Evolutionary conservation across 2,329 filamentous ascomycete genomes (phyloP), one percentile per base, ranked within the genome.

Genomic region (Penicillium decumbens): DNA sequence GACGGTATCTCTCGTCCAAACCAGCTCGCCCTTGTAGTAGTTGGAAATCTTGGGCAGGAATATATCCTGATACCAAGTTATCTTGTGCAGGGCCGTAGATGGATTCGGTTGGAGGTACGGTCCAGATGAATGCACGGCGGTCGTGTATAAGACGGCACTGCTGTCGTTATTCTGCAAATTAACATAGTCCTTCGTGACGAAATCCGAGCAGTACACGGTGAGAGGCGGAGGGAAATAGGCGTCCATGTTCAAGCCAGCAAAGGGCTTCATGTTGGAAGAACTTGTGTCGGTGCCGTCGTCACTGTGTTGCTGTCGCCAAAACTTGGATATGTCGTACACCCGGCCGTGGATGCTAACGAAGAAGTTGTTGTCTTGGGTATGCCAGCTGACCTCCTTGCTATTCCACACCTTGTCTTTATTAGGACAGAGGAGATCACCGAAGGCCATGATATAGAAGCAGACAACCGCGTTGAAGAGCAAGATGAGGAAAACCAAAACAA

Each of bases 361-460:
- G 67, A 85, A 96, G 65, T 95, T 87, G 48, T 83, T 77, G 6
- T 78, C 74, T n/a, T 82, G 87, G 58, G 81, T 77, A 62, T 96
- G 92, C 32, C 73, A 79, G 12, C 72, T 62, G 6, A 96, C 83
- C 66, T 98, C 81, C 9, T 77, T 78, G 4, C 74, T 66, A 45
- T 82, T 83, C 90, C 90, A 98, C 2, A 83, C 93, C 68, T 96
- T 96, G 75, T 95, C 82, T 56, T 82, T 88, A 66, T 95, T 91
- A 12, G 93, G 93, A 66, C 93, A 98, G 3, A 97, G 77, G 1
- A 98, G 70, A 47, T 80, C 82, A 29, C 92, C 91, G 61, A 98
- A 93, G 33, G 74, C 82, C 55, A 96, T 80, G 61, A 98, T 96
- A 80, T 89, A 95, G 74, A 98, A 98, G 50, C 96, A 78, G 53